phyloP scores from a whole-genome alignment of 768 basidiomycete genomes.

The Mrakia hoshinonis region DNA sequence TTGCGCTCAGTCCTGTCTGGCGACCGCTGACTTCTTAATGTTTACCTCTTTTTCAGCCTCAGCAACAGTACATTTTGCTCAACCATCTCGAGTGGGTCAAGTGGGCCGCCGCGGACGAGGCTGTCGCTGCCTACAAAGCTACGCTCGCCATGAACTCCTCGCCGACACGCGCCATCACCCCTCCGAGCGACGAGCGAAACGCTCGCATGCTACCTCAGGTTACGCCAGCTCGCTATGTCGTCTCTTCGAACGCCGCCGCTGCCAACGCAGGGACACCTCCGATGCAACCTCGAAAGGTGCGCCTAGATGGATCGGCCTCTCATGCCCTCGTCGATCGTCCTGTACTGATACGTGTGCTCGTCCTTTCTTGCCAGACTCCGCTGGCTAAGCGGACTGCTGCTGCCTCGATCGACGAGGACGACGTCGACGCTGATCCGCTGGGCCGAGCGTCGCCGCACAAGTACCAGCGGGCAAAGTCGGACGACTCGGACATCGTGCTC shows the following conservation, averaged over 20 bases:
- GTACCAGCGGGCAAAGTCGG: constrained; percentile 18
- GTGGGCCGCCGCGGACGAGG: constrained; percentile 80
- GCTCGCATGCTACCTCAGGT: constrained; percentile 54
- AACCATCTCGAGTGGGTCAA: constrained; percentile 90
- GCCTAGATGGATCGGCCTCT: not conserved
- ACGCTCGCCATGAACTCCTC: constrained; percentile 41
- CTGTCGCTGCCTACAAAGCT: constrained; percentile 22
- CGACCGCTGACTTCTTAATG: not conserved
- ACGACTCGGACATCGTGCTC: constrained; percentile 5
- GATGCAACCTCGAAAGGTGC: constrained; percentile 55
- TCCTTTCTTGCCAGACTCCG: constrained; percentile 8
- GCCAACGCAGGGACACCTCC: constrained; percentile 66
- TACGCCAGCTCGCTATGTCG: constrained; percentile 69
- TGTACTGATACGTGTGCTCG: not conserved
- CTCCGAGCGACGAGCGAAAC: constrained; percentile 27
- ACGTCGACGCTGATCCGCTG: constrained; percentile 21
- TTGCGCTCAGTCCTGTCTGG: not conserved
- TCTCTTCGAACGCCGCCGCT: constrained; percentile 52
- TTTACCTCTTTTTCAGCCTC: constrained; percentile 24
- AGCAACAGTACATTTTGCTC: constrained; percentile 77
- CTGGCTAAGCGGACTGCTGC: constrained; percentile 18
- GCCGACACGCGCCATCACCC: constrained; percentile 15
- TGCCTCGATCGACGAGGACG: constrained; percentile 12
- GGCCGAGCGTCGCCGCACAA: constrained; percentile 16
- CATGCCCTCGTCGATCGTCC: not conserved